Base-by-base conservation (phyloP, 2,329 filamentous ascomycete genomes). In the Epichloe sp. region DNA sequence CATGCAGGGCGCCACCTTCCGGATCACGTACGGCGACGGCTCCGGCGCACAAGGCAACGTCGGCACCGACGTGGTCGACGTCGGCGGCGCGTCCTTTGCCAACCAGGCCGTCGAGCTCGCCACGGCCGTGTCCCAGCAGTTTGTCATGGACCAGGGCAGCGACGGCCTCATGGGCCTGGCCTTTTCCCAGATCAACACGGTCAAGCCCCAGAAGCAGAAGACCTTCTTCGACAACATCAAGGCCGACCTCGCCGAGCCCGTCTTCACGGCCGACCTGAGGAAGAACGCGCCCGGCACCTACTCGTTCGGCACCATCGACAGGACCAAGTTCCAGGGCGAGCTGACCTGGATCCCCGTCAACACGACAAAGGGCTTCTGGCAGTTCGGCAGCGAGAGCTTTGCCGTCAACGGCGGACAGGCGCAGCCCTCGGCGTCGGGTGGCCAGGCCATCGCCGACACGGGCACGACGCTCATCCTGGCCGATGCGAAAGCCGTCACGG, bases 221-320 rank as follows among this genome's bases (percentile, higher is more conserved):
- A 75, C 71, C 0, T 75, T 73, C 49, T 68, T 70, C 53, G 64
- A 65, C 50, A 70, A 64, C 41, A 58, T 64, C 37, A 51, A 55
- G n/a, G 31, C 50, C 0, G 53, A 50, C 17, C 56, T 65, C 1
- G 50, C 53, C 14, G 35, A 51, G 1, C 52, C 55, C 4, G 68
- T 90, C 42, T 85, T 90, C 68, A 86, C 85, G 0, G 84, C 83
- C 23, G 77, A 84, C 53, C 72, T 91, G 46, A 78, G 78, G 60
- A 74, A 77, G 56, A 71, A 57, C 34, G 55, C 59, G 10, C 70
- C 72, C 1, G 85, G 85, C 45, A 74, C 78, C 36, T 90, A 88
- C 67, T 82, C 87, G 61, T 90, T 90, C 59, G 86, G 86, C 54
- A 73, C 66, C 57, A 81, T 90, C 59, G 83, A 90, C 63, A 62